Percentiles rank a stretch among this genome's conserved stretches.
These are phyloP conservation scores for Camellia granthamiana DNA, from an alignment of 148 eudicot genomes.

Conservation along the genomic window DNA sequence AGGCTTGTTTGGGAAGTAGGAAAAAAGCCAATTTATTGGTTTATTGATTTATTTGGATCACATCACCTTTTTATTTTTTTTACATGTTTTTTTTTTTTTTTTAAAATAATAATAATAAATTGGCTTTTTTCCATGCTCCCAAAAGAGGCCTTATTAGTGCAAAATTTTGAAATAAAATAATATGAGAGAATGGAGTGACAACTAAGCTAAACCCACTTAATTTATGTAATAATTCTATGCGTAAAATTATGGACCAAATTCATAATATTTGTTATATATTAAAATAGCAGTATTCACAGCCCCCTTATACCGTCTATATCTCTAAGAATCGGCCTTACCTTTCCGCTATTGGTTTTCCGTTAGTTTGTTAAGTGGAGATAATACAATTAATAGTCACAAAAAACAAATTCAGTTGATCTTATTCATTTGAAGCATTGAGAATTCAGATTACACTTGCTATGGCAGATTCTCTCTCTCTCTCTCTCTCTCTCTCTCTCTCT, in stretches of 20 bases:
- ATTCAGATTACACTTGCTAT: not conserved
- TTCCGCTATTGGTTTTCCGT: conserved; percentile 1
- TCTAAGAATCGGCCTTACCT: not conserved
- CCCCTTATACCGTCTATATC: not conserved
- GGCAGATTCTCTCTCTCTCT: not conserved
- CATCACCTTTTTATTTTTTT: too few relatives aligned
- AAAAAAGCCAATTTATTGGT: too few relatives aligned
- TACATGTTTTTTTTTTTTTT: too few relatives aligned
- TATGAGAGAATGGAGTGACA: not conserved
- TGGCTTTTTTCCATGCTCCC: too few relatives aligned
- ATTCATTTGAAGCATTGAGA: not conserved
- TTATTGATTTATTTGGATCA: too few relatives aligned
- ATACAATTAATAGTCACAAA: not conserved
- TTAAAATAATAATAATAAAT: too few relatives aligned
- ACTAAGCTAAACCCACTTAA: not conserved
- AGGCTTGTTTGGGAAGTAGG: too few relatives aligned
- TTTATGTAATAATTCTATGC: not conserved
- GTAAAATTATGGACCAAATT: not conserved
- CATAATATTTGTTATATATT: not conserved
- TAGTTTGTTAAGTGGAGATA: not conserved
- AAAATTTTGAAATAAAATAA: not conserved
- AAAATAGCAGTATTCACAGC: not conserved
- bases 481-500: not conserved
- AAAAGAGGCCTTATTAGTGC: not conserved
- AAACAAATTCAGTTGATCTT: not conserved